Percentiles rank a stretch among this genome's conserved stretches.
These are phyloP conservation scores for Tanozyma kutaoensis DNA, from an alignment of 805 yeast species.

Conservation along the genomic window DNA sequence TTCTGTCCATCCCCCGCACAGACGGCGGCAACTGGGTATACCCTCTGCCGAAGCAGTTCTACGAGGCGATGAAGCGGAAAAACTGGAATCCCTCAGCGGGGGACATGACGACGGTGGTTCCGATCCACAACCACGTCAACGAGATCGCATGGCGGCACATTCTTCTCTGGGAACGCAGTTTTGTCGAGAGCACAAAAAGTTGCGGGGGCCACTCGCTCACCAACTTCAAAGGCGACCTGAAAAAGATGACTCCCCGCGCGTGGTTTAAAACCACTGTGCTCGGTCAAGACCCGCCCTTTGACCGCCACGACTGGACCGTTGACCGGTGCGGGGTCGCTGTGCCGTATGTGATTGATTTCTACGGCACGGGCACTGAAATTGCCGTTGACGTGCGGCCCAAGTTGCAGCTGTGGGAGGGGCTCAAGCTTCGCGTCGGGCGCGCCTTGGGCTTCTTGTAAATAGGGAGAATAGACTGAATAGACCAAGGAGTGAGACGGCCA, in stretches of 20 bases:
- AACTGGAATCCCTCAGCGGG: conserved; percentile 70
- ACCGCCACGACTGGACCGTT: conserved; percentile 90
- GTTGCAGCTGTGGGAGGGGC: conserved; percentile 68
- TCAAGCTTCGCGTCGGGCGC: conserved; percentile 49
- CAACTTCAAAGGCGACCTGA: conserved; percentile 81
- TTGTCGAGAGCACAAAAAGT: conserved; percentile 26
- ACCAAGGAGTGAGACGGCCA: neutral
- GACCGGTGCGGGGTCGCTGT: conserved; percentile 73
- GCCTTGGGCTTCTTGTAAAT: conserved; percentile 23
- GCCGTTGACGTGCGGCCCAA: conserved; percentile 89
- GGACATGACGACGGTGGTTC: conserved; percentile 87
- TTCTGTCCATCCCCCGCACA: conserved; percentile 76
- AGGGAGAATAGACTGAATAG: neutral
- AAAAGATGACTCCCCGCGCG: conserved; percentile 81
- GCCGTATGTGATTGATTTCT: conserved; percentile 90
- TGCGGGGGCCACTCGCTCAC: conserved; percentile 84
- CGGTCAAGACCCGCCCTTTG: conserved; percentile 77
- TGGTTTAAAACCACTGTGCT: conserved; percentile 44
- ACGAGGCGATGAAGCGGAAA: conserved; percentile 85
- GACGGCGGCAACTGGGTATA: conserved; percentile 70
- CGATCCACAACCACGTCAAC: conserved; percentile 87
- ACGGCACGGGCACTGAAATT: conserved; percentile 45
- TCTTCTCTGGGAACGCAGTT: conserved; percentile 61
- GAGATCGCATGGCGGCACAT: conserved; percentile 88
- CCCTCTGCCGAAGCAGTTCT: conserved; percentile 92